Evolutionary conservation across 495 filamentous ascomycete genomes (phyloP).

Genomic region (Neurospora cerealis): DNA sequence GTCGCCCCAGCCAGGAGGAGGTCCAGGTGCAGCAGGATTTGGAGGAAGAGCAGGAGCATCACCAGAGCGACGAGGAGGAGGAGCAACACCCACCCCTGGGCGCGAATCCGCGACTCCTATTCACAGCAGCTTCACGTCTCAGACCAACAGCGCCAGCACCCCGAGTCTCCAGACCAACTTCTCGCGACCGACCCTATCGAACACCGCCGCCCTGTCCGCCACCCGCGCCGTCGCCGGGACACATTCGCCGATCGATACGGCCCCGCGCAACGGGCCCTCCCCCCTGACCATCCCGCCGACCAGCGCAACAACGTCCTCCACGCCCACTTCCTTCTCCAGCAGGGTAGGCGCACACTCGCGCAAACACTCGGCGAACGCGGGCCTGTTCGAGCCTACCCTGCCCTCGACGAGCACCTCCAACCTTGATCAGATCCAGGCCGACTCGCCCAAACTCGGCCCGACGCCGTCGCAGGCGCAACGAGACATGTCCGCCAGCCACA

Average conservation of each 20-base stretch:
- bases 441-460: constrained; percentile 23
- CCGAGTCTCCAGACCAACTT: constrained; percentile 41
- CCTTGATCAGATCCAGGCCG: constrained; percentile 38
- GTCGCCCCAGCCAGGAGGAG: background rate
- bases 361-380: constrained; percentile 63
- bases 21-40: constrained; percentile 9
- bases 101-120: constrained; percentile 23
- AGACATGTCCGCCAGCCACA: constrained; percentile 60
- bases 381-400: constrained; percentile 80
- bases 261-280: constrained; percentile 27
- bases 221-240: constrained; percentile 23
- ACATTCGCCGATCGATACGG: constrained; percentile 18
- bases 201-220: constrained; percentile 25
- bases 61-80: constrained; percentile 26
- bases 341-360: constrained; percentile 30
- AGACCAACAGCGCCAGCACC: constrained; percentile 12
- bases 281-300: constrained; percentile 33
- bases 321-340: constrained; percentile 8
- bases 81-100: constrained; percentile 9
- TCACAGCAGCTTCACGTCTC: constrained; percentile 25
- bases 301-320: constrained; percentile 14
- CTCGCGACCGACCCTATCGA: constrained; percentile 37
- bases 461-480: constrained; percentile 30
- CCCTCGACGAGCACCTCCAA: constrained; percentile 53
- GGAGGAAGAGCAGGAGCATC: constrained; percentile 25